These are phyloP conservation scores for Tinospora cordifolia DNA, from an alignment of 164 flowering plant species.

Conservation along the genomic window DNA sequence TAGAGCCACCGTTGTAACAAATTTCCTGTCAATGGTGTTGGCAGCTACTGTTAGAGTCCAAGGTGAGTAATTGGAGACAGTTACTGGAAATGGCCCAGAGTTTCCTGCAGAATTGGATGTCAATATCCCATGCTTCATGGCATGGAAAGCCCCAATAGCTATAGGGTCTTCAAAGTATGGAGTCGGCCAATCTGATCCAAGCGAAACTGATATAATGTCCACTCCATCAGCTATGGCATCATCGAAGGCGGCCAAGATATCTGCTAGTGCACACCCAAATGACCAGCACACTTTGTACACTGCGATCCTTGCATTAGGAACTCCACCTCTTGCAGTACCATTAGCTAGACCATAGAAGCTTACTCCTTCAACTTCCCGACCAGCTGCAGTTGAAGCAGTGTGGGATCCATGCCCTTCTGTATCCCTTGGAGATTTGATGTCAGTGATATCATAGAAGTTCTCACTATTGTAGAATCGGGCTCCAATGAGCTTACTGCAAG, in stretches of 20 bases:
- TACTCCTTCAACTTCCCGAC: constrained; percentile 9
- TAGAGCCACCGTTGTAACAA: constrained; percentile 17
- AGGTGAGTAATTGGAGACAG: constrained; percentile 19
- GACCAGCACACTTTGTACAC: constrained; percentile 28
- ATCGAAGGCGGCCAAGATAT: constrained; percentile 25
- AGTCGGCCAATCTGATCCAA: constrained; percentile 2
- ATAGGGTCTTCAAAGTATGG: constrained; percentile 21
- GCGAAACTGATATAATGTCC: constrained; percentile 22
- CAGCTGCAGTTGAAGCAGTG: constrained; percentile 26
- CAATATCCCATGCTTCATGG: constrained; percentile 23
- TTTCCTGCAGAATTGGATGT: constrained; percentile 24
- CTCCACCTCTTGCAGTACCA: constrained; percentile 21
- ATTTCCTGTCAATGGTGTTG: constrained; percentile 23
- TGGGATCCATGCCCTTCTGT: constrained; percentile 22
- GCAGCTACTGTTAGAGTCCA: constrained; percentile 28
- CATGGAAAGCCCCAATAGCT: constrained; percentile 27
- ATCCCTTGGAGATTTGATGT: constrained; percentile 20
- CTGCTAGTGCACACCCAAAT: constrained; percentile 16
- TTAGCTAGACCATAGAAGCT: constrained; percentile 16
- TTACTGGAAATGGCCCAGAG: constrained; percentile 10
- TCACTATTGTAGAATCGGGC: constrained; percentile 25
- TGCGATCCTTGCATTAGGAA: constrained; percentile 16
- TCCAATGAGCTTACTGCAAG: constrained; percentile 31
- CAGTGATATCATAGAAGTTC: constrained; percentile 1
- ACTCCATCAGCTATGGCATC: constrained; percentile 26